Base-by-base conservation (phyloP, 768 basidiomycete species). In the Pleurotus sapidus region DNA sequence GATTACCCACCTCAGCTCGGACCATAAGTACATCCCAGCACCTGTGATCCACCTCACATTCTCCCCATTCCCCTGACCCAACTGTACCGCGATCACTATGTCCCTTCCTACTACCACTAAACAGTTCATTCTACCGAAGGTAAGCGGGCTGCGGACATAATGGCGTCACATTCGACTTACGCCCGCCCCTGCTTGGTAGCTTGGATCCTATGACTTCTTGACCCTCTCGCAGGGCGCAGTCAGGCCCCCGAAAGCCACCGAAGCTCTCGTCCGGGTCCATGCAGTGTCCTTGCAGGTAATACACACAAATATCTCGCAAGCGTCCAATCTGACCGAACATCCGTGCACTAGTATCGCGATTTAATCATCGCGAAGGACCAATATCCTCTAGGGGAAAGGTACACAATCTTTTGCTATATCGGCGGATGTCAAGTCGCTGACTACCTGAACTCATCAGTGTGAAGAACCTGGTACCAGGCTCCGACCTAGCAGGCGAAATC, bases 401-500 rank as follows among this genome's bases (percentile, higher is more conserved):
- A 46, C 17, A 24, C 15, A 39, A 48, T 37, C 42, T 14, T 14
- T 25, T 48, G 5, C 23, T 12, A 12, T 39, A 11, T 46, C 3
- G 1, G 1, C 0, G 20, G 12, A 3, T 11, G 12, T 9, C 39
- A 15, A 34, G 14, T 4, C n/a, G 5, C 4, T 48, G 8, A 25
- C 15, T 42, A 53, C 39, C 9, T 9, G 14, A 15, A 23, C 14
- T 24, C 20, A 63, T 60, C 6, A 9, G 59, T 18, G 45, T 63
- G 0, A 58, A 62, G 1, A 63, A 73, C 53, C 61, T 72, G 0
- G 69, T 77, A 8, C 73, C 74, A 42, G 72, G 70, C 60, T 76
- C 84, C 1, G 84, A 87, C 61, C 75, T 79, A 67, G 81, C 84
- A n/a, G 84, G 85, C 14, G 83, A 84, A 62, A 70, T 87, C 46